These are phyloP conservation scores for Gastrolobium villosum DNA, from an alignment of 306 rosid species.

Conservation along the genomic window DNA sequence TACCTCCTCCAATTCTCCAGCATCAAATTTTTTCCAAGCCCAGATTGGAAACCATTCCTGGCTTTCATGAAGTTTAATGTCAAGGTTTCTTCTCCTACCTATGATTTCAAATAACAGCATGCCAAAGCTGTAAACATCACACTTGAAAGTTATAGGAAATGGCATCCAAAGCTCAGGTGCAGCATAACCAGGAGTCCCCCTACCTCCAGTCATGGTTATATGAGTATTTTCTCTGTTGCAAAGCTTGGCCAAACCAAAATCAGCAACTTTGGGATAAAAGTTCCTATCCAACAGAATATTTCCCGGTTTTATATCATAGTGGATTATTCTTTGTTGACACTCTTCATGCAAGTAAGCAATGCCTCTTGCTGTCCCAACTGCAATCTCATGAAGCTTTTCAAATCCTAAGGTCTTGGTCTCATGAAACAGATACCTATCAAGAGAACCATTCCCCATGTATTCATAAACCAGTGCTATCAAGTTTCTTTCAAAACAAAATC, in stretches of 20 bases:
- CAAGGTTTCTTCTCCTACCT: constrained; percentile 61
- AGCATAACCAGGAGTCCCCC: constrained; percentile 69
- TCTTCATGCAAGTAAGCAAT: constrained; percentile 63
- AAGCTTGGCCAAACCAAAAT: constrained; percentile 67
- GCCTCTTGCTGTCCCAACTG: constrained; percentile 61
- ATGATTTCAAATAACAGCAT: constrained; percentile 63
- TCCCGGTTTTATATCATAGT: constrained; percentile 68
- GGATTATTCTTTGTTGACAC: constrained; percentile 63
- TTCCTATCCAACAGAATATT: constrained; percentile 60
- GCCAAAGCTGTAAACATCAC: constrained; percentile 70
- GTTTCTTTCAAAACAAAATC: constrained; percentile 58
- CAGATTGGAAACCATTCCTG: constrained; percentile 64
- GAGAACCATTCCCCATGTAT: constrained; percentile 59
- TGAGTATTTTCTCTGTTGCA: constrained; percentile 55
- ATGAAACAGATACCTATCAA: constrained; percentile 57
- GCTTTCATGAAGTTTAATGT: constrained; percentile 32
- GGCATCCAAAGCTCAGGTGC: constrained; percentile 69
- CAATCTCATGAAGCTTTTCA: constrained; percentile 61
- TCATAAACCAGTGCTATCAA: constrained; percentile 64
- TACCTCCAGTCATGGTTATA: constrained; percentile 53
- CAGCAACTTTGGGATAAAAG: constrained; percentile 61
- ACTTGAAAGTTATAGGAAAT: constrained; percentile 58
- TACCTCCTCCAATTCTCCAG: constrained; percentile 39
- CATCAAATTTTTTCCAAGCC: constrained; percentile 54
- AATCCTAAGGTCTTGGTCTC: constrained; percentile 43